Conservation (phyloP, 768 basidiomycete species). For the Pleurotus cornucopiae region DNA sequence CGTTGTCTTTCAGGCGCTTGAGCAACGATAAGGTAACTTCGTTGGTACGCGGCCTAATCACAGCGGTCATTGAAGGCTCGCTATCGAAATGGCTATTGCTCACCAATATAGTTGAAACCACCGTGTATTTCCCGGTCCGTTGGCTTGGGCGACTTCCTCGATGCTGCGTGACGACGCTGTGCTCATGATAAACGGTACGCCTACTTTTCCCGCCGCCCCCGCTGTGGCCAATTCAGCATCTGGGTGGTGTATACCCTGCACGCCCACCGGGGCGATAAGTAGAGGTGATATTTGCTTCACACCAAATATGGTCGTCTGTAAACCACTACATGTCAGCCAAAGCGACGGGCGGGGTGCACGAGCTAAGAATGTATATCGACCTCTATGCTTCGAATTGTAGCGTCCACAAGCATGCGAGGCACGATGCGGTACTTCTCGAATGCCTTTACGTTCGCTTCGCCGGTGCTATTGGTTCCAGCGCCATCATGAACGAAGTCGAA, state of each 20-base stretch:
- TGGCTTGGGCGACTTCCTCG: conserved; percentile 70
- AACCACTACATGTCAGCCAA: not conserved
- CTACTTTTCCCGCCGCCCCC: conserved; percentile 54
- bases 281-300: conserved; percentile 56
- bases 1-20: conserved; percentile 56
- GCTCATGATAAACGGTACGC: conserved; percentile 69
- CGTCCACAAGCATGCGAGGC: conserved; percentile 69
- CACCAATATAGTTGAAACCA: conserved; percentile 86
- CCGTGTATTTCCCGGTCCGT: conserved; percentile 52
- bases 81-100: conserved; percentile 8
- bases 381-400: conserved; percentile 53
- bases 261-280: conserved; percentile 70
- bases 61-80: not conserved
- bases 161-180: conserved; percentile 69
- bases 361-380: conserved; percentile 28
- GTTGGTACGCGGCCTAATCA: conserved; percentile 51
- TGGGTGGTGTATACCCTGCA: conserved; percentile 66
- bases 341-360: not conserved
- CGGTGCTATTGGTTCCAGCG: conserved; percentile 67
- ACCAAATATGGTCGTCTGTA: conserved; percentile 67
- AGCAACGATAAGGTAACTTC: conserved; percentile 63
- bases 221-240: conserved; percentile 72
- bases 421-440: conserved; percentile 69
- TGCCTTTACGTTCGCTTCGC: conserved; percentile 57
- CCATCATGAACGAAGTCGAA: conserved; percentile 76